These are phyloP conservation scores for Aspergillus nidulans DNA, from an alignment of 495 filamentous ascomycete species.

Conservation along the genomic window DNA sequence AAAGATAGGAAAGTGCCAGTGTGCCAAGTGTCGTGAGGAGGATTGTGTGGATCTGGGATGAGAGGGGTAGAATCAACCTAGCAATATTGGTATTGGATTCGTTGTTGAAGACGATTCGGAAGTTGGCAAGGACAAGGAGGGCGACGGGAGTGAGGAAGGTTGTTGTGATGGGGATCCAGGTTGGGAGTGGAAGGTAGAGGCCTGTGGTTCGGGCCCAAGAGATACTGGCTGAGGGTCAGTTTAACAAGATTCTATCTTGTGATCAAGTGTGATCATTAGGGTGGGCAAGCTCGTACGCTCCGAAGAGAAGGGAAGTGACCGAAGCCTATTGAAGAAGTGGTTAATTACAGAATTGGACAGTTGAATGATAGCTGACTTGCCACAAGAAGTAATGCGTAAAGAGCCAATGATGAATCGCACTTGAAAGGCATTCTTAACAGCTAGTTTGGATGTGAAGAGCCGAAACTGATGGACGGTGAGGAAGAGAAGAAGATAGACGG, in stretches of 20 bases:
- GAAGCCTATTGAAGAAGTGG: neutral
- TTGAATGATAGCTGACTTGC: neutral
- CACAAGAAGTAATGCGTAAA: neutral
- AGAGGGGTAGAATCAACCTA: neutral
- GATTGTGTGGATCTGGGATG: slow-evolving; percentile 37
- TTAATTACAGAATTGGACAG: neutral
- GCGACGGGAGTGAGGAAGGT: slow-evolving; percentile 23
- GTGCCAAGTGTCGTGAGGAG: slow-evolving; percentile 53
- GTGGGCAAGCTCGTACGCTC: slow-evolving; percentile 16
- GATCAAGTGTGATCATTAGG: no score
- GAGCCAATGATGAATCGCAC: neutral
- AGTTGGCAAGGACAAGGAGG: slow-evolving; percentile 6
- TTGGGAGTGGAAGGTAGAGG: slow-evolving; percentile 24
- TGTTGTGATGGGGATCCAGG: slow-evolving; percentile 22
- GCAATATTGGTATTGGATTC: neutral
- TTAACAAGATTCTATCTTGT: no score
- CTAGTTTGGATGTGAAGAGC: neutral
- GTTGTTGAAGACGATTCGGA: neutral
- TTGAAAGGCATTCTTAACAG: neutral
- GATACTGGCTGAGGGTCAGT: slow-evolving; percentile 5
- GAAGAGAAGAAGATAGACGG: neutral
- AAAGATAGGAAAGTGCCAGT: slow-evolving; percentile 49
- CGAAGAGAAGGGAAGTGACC: slow-evolving; percentile 16
- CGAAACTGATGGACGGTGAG: neutral
- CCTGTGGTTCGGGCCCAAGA: slow-evolving; percentile 26